Evolutionary conservation across 2,329 filamentous ascomycete genomes (phyloP).

Genomic region (Aspergillus fumigatiaffinis): DNA sequence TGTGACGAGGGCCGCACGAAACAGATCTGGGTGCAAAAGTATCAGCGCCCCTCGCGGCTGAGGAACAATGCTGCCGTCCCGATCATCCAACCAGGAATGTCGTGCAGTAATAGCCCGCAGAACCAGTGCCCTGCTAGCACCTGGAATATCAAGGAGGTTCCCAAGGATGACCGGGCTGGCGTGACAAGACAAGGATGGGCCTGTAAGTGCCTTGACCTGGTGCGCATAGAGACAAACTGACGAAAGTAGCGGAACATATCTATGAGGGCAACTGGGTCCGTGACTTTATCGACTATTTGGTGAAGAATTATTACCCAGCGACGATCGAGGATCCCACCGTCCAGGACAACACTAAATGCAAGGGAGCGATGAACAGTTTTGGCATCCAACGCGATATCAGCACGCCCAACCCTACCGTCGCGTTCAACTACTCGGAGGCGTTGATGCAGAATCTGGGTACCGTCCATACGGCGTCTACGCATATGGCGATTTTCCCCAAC

Average conservation of each 20-base stretch:
- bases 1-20: no score
- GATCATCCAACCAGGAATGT: background rate
- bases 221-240: no score
- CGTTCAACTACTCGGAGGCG: conserved; percentile 1
- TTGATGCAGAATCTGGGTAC: conserved; percentile 7
- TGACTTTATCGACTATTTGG: conserved; percentile 1
- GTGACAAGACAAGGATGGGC: background rate
- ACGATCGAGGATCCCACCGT: background rate
- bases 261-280: conserved; percentile 9
- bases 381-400: background rate
- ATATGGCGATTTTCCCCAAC: no score
- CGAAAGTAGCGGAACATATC: conserved; percentile 5
- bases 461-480: no score
- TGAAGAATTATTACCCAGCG: background rate
- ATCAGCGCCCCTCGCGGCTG: no score
- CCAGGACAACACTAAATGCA: background rate
- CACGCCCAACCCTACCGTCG: background rate
- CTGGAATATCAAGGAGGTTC: no score
- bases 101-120: no score
- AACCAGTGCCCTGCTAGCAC: no score
- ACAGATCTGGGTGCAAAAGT: no score
- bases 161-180: background rate
- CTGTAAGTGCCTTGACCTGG: background rate
- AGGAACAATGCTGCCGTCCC: no score
- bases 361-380: background rate